phyloP scores from a whole-genome alignment of 2,329 filamentous ascomycete genomes.

The Penicillium psychrosexuale region DNA sequence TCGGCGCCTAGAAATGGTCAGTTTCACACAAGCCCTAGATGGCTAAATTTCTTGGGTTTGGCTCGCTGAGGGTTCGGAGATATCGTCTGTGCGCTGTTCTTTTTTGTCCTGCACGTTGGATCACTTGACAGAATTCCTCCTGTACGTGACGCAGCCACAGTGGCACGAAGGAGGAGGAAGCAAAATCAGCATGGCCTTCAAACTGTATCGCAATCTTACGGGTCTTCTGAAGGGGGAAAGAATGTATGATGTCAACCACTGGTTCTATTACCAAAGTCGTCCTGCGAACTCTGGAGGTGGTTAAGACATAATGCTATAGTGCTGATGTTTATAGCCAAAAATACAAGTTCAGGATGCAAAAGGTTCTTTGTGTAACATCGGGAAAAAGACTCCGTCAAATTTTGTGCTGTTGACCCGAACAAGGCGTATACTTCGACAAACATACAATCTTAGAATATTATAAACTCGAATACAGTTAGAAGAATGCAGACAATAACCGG shows the following conservation, averaged over 20 bases:
- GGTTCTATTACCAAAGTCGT: background rate
- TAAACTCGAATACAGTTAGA: background rate
- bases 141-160: conserved; percentile 15
- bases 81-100: conserved; percentile 14
- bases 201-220: background rate
- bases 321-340: background rate
- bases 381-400: conserved; percentile 16
- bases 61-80: background rate
- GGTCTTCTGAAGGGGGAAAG: background rate
- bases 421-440: background rate
- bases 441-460: background rate
- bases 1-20: conserved; percentile 19
- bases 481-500: background rate
- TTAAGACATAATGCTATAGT: background rate
- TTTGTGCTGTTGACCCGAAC: background rate
- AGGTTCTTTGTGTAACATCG: conserved; percentile 9
- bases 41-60: background rate
- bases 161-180: conserved; percentile 1
- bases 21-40: conserved; percentile 2
- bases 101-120: background rate
- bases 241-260: background rate
- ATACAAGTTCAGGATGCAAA: background rate
- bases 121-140: conserved; percentile 17
- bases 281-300: background rate
- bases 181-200: background rate